These are phyloP conservation scores for Pseudozyma pruni DNA, from an alignment of 1,284 basidiomycete genomes.

Conservation along the genomic window DNA sequence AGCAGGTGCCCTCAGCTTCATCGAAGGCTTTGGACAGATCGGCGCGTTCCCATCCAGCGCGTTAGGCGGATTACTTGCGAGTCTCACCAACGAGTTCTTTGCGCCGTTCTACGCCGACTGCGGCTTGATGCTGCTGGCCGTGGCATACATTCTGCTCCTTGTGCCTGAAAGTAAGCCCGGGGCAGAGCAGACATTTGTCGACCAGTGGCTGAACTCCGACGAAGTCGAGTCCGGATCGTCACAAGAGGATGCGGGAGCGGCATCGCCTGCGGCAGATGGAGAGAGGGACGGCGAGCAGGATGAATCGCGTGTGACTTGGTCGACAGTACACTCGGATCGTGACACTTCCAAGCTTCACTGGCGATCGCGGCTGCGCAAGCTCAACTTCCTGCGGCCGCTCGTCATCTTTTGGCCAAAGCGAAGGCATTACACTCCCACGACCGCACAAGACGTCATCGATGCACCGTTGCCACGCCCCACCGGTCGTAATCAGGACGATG, in stretches of 20 bases:
- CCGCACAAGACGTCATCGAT: constrained; percentile 27
- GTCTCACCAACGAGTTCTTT: constrained; percentile 57
- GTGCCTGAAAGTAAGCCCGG: constrained; percentile 58
- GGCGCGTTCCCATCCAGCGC: constrained; percentile 59
- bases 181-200: constrained; percentile 49
- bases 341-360: constrained; percentile 41
- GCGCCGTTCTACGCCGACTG: constrained; percentile 61
- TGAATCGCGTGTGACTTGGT: constrained; percentile 36
- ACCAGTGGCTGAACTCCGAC: constrained; percentile 45
- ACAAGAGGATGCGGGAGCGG: constrained; percentile 7
- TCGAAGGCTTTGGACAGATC: constrained; percentile 62
- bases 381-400: constrained; percentile 57
- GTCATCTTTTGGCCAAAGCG: constrained; percentile 49
- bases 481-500: not conserved
- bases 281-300: constrained; percentile 11
- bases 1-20: constrained; percentile 57
- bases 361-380: constrained; percentile 35
- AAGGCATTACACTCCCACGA: constrained; percentile 30
- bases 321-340: constrained; percentile 28
- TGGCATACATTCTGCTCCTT: constrained; percentile 48
- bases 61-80: constrained; percentile 55
- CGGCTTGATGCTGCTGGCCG: constrained; percentile 46
- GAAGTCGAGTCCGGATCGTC: constrained; percentile 27
- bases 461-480: constrained; percentile 16
- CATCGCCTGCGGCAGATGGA: not conserved